These are phyloP conservation scores for Candida piceae DNA, from an alignment of 805 yeast species.

Conservation along the genomic window DNA sequence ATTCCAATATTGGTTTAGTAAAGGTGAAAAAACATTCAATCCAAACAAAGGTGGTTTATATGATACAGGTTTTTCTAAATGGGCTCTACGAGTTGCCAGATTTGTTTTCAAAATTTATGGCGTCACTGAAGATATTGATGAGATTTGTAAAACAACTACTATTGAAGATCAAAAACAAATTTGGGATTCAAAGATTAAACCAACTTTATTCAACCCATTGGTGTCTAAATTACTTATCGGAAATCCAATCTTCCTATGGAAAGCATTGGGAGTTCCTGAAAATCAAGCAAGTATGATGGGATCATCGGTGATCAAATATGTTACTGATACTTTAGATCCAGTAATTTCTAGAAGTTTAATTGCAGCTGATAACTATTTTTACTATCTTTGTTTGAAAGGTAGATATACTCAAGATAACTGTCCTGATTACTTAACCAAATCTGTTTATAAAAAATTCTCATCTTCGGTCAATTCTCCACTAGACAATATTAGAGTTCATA, in stretches of 20 bases:
- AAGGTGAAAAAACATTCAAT: conserved; percentile 54
- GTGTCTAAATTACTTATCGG: conserved; percentile 66
- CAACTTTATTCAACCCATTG: conserved; percentile 65
- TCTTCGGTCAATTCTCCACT: conserved; percentile 45
- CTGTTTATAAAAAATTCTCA: conserved; percentile 49
- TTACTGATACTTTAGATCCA: conserved; percentile 77
- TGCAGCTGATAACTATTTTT: conserved; percentile 72
- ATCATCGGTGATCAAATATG: conserved; percentile 61
- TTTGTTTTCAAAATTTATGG: conserved; percentile 56
- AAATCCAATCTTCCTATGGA: conserved; percentile 85
- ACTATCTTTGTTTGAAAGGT: conserved; percentile 63
- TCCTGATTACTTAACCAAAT: conserved; percentile 66
- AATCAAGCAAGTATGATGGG: conserved; percentile 83
- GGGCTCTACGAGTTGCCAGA: conserved; percentile 73
- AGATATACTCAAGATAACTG: conserved; percentile 57
- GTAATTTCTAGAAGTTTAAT: conserved; percentile 57
- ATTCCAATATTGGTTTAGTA: conserved; percentile 72
- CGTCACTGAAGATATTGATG: conserved; percentile 43
- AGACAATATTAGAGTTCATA: conserved; percentile 69
- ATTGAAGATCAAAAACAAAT: conserved; percentile 57
- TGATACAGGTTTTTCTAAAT: conserved; percentile 80
- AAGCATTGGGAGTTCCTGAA: conserved; percentile 83
- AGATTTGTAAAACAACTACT: conserved; percentile 51
- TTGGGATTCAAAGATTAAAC: conserved; percentile 61
- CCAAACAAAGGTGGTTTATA: conserved; percentile 52